Evolutionary conservation across 805 yeast species (phyloP).

Genomic region (Cyberlindnera suaveolens): DNA sequence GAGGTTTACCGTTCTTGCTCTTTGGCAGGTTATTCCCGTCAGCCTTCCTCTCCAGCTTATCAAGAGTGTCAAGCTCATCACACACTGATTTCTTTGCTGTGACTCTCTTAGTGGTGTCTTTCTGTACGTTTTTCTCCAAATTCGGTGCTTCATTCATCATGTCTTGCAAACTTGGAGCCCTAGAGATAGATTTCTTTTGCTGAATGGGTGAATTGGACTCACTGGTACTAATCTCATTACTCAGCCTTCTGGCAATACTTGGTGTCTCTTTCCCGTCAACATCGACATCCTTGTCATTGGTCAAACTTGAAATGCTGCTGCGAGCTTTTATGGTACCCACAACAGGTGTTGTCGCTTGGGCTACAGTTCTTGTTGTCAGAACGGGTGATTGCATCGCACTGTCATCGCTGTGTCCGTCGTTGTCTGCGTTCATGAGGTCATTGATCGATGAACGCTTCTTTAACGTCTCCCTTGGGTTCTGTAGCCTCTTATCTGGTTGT

Average conservation of each 20-base stretch:
- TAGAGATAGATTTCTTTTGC: slow-evolving; percentile 15
- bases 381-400: neutral
- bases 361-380: neutral
- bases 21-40: neutral
- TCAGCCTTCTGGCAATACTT: slow-evolving; percentile 26
- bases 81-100: slow-evolving; percentile 1
- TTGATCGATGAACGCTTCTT: slow-evolving; percentile 17
- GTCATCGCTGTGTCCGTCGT: neutral
- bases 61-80: slow-evolving; percentile 6
- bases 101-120: neutral
- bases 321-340: slow-evolving; percentile 15
- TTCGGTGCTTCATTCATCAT: slow-evolving; percentile 9
- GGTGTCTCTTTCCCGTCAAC: slow-evolving; percentile 35
- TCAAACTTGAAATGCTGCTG: slow-evolving; percentile 25
- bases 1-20: slow-evolving; percentile 39
- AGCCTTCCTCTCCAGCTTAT: slow-evolving; percentile 17
- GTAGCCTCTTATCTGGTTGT: slow-evolving; percentile 3
- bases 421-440: slow-evolving; percentile 15
- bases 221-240: slow-evolving; percentile 18
- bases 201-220: slow-evolving; percentile 22
- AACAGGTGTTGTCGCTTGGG: slow-evolving; percentile 10
- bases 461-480: slow-evolving; percentile 5
- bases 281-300: slow-evolving; percentile 42
- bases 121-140: neutral
- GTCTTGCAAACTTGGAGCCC: slow-evolving; percentile 14